Percentiles rank a stretch among this genome's conserved stretches.
phyloP scores from a whole-genome alignment of 192 early-diverging fungal genomes.

The Podila horticola region DNA sequence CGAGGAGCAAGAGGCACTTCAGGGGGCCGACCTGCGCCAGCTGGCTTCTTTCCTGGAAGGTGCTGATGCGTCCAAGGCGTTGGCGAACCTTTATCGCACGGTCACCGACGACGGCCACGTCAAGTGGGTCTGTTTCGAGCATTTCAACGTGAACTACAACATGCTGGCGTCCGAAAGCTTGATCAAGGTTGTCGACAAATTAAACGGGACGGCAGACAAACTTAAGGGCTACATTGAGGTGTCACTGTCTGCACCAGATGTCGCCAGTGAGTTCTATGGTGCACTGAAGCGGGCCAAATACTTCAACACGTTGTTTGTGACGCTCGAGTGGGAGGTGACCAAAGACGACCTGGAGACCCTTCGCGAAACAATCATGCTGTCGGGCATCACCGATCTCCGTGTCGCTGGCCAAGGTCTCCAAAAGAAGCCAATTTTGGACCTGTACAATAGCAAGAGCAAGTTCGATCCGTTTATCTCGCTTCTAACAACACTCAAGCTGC shows the following conservation, averaged over 20 bases:
- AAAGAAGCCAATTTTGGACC: background rate
- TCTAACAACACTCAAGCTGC: background rate
- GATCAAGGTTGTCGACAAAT: background rate
- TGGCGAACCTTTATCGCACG: background rate
- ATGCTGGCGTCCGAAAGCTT: background rate
- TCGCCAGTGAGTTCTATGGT: background rate
- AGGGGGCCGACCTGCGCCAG: background rate
- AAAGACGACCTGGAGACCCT: background rate
- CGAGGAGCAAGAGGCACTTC: background rate
- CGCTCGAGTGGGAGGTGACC: background rate
- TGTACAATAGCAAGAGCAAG: background rate
- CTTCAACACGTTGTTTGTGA: background rate
- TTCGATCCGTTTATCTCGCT: slow-evolving; percentile 2
- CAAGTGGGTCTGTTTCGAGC: background rate
- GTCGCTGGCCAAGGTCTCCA: background rate
- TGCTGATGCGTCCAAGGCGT: background rate
- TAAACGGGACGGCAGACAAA: background rate
- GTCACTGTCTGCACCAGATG: background rate
- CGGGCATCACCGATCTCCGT: background rate
- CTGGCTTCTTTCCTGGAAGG: background rate
- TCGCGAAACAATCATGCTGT: background rate
- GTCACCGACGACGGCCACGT: background rate
- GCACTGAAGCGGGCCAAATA: background rate
- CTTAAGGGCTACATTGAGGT: background rate
- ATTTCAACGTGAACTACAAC: background rate